Evolutionary conservation across 140 eudicot species (phyloP), one percentile per base, ranked within the genome.

Genomic region (Flaveria floridana): DNA sequence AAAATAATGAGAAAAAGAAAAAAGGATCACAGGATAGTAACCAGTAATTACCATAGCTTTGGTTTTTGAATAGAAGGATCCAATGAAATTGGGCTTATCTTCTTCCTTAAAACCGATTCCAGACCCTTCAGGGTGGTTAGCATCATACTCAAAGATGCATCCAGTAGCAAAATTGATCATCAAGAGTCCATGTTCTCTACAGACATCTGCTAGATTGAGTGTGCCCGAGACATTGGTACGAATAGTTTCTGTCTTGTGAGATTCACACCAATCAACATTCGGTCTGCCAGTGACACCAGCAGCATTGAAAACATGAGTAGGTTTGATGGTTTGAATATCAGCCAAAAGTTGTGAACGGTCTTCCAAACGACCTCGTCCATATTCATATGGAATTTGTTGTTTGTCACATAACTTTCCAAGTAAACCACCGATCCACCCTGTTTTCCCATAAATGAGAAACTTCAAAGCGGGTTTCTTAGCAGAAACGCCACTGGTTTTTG

Each of bases 241-340:
- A 21, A 93, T 90, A 0, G 98, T 93, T 70, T 93, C 98, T 0
- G 91, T 73, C 77, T 86, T 93, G 72, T 93, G 98, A 46, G 88
- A 71, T 55, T 93, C 98, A 75, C 98, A 93, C 98, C 98, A 93
- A 71, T 93, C 98, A 26, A 93, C 98, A 82, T 93, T 93, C 16
- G 98, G 98, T 76, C 97, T 86, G 11, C 98, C 98, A 48, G 98
- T 93, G 34, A 93, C 93, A 65, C 98, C 98, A 34, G 98, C 98
- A 76, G 98, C 96, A 84, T 93, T 93, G 53, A 93, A 88, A 59
- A 93, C 98, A 82, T 90, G 98, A 23, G 94, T 93, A 12, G 98
- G 98, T 72, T 86, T 88, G 21, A 85, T 80, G 59, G 34, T 65
- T 44, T 71, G 85, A 65, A 93, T 84, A 73, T 93, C 98, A 4